Evolutionary conservation across 73 alveolate species (phyloP).

Genomic region (Stentor roeselii): DNA sequence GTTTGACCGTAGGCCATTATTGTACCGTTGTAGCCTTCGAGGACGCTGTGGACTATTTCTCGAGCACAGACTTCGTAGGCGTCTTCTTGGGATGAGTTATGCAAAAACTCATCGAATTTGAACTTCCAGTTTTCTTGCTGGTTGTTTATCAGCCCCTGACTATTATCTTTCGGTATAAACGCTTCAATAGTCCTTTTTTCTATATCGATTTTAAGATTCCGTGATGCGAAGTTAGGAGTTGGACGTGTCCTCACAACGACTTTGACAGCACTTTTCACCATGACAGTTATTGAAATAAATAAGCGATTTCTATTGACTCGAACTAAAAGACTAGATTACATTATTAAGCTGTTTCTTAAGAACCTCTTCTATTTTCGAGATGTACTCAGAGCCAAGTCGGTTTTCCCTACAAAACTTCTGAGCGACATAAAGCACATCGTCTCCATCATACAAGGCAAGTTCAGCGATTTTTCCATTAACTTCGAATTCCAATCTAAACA

Average conservation of each 20-base stretch:
- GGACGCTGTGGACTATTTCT: conserved; percentile 48
- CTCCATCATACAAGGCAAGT: neutral
- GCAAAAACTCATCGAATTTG: conserved; percentile 93
- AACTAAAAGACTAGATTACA: neutral
- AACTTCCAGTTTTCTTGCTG: conserved; percentile 98
- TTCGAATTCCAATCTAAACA: neutral
- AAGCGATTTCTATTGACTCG: neutral
- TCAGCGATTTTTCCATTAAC: neutral
- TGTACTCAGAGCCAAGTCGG: neutral
- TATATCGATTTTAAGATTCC: conserved; percentile 78
- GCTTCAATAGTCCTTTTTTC: conserved; percentile 61
- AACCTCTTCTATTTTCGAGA: neutral
- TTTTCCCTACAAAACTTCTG: conserved; percentile 4
- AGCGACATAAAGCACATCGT: neutral
- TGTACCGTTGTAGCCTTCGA: conserved; percentile 52
- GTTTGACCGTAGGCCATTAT: conserved; percentile 24
- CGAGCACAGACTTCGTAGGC: conserved; percentile 75
- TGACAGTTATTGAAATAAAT: conserved; percentile 5
- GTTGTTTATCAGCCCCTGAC: conserved; percentile 89
- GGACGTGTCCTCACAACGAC: conserved; percentile 96
- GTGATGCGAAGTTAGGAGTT: conserved; percentile 92
- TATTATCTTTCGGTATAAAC: conserved; percentile 54
- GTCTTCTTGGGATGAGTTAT: conserved; percentile 92
- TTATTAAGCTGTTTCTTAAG: neutral
- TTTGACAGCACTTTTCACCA: conserved; percentile 84